A percentile compares a stretch with the other conserved stretches of the same genome.
These are phyloP conservation scores for Gaeumannomyces tritici DNA, from an alignment of 2,329 filamentous ascomycete species.

Conservation along the genomic window DNA sequence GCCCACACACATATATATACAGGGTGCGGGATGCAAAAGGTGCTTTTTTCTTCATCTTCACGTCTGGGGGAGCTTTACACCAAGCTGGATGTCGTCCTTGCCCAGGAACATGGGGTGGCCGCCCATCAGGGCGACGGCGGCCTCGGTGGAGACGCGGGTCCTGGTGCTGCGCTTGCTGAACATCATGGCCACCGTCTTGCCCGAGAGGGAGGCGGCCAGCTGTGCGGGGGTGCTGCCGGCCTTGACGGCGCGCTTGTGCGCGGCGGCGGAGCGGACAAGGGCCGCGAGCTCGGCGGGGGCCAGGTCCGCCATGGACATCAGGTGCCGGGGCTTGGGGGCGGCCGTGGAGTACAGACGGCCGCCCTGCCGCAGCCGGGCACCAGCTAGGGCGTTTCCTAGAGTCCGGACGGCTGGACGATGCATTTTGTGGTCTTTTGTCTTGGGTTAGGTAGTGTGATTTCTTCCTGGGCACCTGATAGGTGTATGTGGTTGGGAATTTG, in stretches of 20 bases:
- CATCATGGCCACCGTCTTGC: conserved; percentile 85
- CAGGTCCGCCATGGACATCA: conserved; percentile 86
- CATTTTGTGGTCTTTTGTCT: not conserved
- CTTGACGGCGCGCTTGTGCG: conserved; percentile 70
- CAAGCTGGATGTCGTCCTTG: conserved; percentile 92
- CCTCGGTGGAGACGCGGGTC: conserved; percentile 88
- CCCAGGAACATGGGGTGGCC: conserved; percentile 95
- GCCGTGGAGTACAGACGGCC: not conserved
- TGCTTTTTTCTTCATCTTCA: no score
- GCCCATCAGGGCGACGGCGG: conserved; percentile 77
- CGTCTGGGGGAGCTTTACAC: conserved; percentile 39
- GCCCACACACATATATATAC: not conserved
- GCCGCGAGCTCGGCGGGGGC: conserved; percentile 68
- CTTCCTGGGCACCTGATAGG: no score
- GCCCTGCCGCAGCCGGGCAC: not conserved
- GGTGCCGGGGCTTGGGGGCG: conserved; percentile 55
- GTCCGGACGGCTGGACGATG: not conserved
- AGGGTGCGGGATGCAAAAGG: no score
- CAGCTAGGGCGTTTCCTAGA: not conserved
- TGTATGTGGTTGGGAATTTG: no score
- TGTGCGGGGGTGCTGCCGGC: conserved; percentile 37
- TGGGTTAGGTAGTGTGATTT: no score
- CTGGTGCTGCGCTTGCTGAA: conserved; percentile 95
- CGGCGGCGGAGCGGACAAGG: conserved; percentile 72
- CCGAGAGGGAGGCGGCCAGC: conserved; percentile 54